These are phyloP conservation scores for Millerago galiae DNA, from an alignment of 805 yeast genomes.

Conservation along the genomic window DNA sequence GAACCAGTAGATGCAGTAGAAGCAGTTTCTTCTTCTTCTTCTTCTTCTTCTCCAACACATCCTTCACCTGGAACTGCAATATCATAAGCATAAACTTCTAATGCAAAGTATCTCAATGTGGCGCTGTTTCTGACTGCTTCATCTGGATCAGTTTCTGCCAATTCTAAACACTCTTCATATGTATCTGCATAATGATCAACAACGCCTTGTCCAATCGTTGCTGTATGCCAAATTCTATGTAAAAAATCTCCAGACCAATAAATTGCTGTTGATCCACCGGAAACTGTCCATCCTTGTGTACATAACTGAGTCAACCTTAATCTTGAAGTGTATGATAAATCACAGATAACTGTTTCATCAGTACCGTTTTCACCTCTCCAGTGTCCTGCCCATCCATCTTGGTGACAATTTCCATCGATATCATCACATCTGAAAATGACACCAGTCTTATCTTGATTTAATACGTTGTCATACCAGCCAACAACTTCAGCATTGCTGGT, in stretches of 20 bases:
- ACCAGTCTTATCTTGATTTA: conserved; percentile 29
- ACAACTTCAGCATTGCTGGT: conserved; percentile 30
- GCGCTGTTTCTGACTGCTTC: conserved; percentile 32
- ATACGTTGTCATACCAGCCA: conserved; percentile 29
- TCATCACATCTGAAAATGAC: conserved; percentile 35
- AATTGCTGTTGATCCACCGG: conserved; percentile 21
- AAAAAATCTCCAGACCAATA: conserved; percentile 33
- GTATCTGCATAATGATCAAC: conserved; percentile 33
- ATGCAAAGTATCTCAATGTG: conserved; percentile 25
- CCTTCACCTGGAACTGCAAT: conserved; percentile 25
- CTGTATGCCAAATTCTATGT: conserved; percentile 34
- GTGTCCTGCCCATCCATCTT: conserved; percentile 33
- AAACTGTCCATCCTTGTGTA: conserved; percentile 27
- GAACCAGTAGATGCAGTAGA: background rate
- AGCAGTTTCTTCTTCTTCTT: background rate
- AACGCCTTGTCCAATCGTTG: conserved; percentile 25
- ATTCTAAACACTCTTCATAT: conserved; percentile 27
- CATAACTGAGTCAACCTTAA: conserved; percentile 28
- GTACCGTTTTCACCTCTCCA: conserved; percentile 31
- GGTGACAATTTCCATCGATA: conserved; percentile 30
- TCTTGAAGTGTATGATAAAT: conserved; percentile 29
- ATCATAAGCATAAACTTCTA: conserved; percentile 26
- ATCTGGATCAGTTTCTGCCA: conserved; percentile 27
- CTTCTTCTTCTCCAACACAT: conserved; percentile 18
- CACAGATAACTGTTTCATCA: conserved; percentile 37